These are phyloP conservation scores for Thozetella sp. DNA, from an alignment of 495 filamentous ascomycete genomes.

Conservation along the genomic window DNA sequence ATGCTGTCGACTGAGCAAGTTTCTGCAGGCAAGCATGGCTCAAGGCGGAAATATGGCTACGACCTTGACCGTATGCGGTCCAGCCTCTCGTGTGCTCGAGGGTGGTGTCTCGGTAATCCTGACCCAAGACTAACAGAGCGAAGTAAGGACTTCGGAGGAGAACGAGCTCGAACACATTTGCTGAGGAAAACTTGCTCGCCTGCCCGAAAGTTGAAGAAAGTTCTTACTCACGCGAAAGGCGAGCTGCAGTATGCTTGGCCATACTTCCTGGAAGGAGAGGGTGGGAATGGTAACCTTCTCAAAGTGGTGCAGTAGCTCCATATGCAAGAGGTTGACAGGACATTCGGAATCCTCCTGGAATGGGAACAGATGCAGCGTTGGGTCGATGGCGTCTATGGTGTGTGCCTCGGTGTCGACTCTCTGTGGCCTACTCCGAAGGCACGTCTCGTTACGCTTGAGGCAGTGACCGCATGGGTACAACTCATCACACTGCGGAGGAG, in stretches of 20 bases:
- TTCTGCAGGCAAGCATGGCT: no score
- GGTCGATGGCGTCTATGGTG: not conserved
- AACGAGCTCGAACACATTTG: no score
- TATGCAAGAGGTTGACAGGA: slow-evolving; percentile 23
- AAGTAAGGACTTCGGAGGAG: no score
- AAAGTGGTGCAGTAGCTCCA: slow-evolving; percentile 30
- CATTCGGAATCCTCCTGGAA: slow-evolving; percentile 6
- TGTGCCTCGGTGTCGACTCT: not conserved
- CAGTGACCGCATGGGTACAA: slow-evolving; percentile 22
- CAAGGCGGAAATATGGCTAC: no score
- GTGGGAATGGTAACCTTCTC: slow-evolving; percentile 17
- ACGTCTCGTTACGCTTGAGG: slow-evolving; percentile 20
- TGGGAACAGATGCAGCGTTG: slow-evolving; percentile 4
- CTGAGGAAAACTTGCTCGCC: no score
- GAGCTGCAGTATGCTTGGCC: slow-evolving; percentile 23
- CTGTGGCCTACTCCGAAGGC: slow-evolving; percentile 12
- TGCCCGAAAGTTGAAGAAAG: not conserved
- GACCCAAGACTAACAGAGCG: no score
- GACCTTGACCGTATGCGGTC: no score
- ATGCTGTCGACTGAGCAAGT: no score
- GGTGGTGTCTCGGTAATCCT: no score
- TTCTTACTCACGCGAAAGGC: slow-evolving; percentile 9
- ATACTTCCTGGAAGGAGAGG: slow-evolving; percentile 21
- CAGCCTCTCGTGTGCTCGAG: no score
- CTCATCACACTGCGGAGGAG: slow-evolving; percentile 19